Evolutionary conservation across 371 early-diverging fungal species (phyloP).

Genomic region (Mortierella sp.): DNA sequence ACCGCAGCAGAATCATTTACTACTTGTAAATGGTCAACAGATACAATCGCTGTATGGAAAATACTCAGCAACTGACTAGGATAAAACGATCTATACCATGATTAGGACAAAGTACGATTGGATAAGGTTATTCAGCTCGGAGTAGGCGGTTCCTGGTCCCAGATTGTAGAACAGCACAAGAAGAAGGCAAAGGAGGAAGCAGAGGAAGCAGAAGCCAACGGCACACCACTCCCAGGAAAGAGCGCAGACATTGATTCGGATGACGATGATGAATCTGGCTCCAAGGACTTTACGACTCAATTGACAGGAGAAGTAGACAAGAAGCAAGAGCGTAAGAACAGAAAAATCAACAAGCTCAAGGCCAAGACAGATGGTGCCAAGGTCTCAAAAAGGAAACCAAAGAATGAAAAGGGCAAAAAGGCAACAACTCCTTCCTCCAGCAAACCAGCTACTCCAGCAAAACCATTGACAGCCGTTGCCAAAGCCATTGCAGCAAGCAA

Average conservation of each 20-base stretch:
- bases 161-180: constrained; percentile 52
- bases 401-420: not conserved
- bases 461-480: constrained; percentile 33
- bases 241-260: constrained; percentile 23
- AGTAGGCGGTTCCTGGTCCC: constrained; percentile 56
- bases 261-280: constrained; percentile 37
- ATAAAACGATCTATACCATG: no score
- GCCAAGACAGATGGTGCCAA: constrained; percentile 45
- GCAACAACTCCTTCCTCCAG: no score
- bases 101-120: constrained; percentile 58
- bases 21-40: no score
- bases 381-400: constrained; percentile 20
- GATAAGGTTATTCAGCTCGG: constrained; percentile 59
- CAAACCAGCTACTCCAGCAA: constrained; percentile 6
- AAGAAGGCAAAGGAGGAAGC: constrained; percentile 49
- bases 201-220: constrained; percentile 54
- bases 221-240: constrained; percentile 39
- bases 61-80: no score
- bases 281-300: constrained; percentile 41
- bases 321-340: constrained; percentile 51
- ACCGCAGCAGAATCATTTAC: not conserved
- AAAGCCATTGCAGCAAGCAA: constrained; percentile 35
- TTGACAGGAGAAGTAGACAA: constrained; percentile 49
- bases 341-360: constrained; percentile 42
- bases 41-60: no score